Conservation (phyloP, 495 filamentous ascomycete species). For the Trichoderma virens region DNA sequence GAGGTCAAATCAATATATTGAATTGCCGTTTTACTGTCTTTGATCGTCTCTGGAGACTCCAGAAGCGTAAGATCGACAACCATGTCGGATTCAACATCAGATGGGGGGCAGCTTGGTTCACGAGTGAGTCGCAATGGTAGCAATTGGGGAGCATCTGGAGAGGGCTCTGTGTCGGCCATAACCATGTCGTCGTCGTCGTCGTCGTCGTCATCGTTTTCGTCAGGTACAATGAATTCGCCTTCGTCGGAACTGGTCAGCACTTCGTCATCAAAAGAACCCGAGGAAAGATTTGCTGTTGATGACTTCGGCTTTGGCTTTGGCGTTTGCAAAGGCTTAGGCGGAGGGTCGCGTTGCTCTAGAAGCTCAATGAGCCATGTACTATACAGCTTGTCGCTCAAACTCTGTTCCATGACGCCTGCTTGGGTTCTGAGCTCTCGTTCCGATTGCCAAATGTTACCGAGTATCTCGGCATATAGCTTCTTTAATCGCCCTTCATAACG, state of each 20-base stretch:
- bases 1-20: not conserved
- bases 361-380: constrained; percentile 46
- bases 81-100: not conserved
- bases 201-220: not conserved
- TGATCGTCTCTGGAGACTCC: constrained; percentile 15
- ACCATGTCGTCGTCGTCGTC: not conserved
- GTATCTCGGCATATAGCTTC: constrained; percentile 44
- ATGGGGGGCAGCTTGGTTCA: not conserved
- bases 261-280: constrained; percentile 34
- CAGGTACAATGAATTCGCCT: constrained; percentile 30
- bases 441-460: constrained; percentile 40
- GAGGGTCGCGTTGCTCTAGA: constrained; percentile 41
- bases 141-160: not conserved
- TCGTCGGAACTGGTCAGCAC: constrained; percentile 38
- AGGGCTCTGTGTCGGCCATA: not conserved
- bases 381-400: constrained; percentile 50
- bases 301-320: constrained; percentile 25
- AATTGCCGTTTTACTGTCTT: not conserved
- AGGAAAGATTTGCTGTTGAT: constrained; percentile 10
- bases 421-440: constrained; percentile 39
- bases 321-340: constrained; percentile 33
- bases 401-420: constrained; percentile 51
- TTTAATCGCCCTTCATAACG: constrained; percentile 40
- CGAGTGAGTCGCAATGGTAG: not conserved
- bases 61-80: constrained; percentile 26